phyloP scores from a whole-genome alignment of 495 filamentous ascomycete genomes.

The Penicillium samsonianum region DNA sequence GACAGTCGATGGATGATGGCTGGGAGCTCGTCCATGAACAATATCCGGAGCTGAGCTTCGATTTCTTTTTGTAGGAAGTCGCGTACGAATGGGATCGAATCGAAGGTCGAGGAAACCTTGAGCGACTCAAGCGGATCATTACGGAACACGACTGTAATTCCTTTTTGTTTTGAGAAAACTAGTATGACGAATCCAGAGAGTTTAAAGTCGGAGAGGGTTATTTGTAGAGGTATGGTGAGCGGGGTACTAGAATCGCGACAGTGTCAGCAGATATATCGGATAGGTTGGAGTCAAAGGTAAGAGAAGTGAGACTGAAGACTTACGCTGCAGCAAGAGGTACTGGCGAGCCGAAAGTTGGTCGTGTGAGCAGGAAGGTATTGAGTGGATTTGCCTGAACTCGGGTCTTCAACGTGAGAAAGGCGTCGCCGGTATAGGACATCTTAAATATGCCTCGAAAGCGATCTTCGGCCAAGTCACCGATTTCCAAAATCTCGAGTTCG shows the following conservation, averaged over 20 bases:
- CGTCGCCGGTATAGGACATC: constrained; percentile 96
- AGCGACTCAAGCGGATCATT: constrained; percentile 97
- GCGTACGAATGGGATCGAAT: constrained; percentile 96
- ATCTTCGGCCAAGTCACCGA: constrained; percentile 95
- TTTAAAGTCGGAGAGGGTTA: constrained; percentile 93
- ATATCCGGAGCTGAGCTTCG: constrained; percentile 83
- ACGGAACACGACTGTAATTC: constrained; percentile 91
- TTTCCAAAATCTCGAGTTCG: constrained; percentile 92
- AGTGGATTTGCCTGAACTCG: constrained; percentile 96
- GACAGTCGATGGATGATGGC: constrained; percentile 95
- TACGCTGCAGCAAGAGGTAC: constrained; percentile 87
- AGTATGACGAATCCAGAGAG: constrained; percentile 97
- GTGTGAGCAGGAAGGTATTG: constrained; percentile 90
- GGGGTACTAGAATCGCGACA: constrained; percentile 52
- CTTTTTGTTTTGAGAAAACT: constrained; percentile 96
- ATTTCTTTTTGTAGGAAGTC: constrained; percentile 97
- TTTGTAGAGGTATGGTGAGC: constrained; percentile 93
- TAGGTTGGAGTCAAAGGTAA: not conserved
- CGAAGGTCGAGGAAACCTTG: constrained; percentile 97
- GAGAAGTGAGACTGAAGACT: constrained; percentile 20
- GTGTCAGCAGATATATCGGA: constrained; percentile 18
- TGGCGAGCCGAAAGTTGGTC: constrained; percentile 89
- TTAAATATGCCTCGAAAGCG: constrained; percentile 97
- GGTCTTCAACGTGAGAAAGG: constrained; percentile 90
- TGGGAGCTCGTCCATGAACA: constrained; percentile 97